These are phyloP conservation scores for Anthostomella pinea DNA, from an alignment of 2,329 filamentous ascomycete genomes.

Conservation along the genomic window DNA sequence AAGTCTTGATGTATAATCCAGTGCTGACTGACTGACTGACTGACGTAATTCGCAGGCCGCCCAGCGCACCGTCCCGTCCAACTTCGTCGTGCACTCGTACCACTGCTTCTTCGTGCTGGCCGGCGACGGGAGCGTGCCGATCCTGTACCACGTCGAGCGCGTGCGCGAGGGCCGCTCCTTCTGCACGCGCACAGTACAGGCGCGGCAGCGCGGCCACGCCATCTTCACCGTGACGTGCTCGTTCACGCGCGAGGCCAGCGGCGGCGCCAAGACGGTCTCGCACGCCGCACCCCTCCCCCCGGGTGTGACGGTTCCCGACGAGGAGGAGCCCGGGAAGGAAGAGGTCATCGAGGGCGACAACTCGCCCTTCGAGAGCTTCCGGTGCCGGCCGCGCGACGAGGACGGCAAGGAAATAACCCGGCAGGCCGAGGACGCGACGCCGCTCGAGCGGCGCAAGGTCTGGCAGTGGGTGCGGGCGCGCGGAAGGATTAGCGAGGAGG, in stretches of 20 bases:
- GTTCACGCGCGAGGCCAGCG: constrained; percentile 68
- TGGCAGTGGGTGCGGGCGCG: constrained; percentile 73
- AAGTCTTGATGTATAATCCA: no score
- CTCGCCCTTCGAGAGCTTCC: constrained; percentile 47
- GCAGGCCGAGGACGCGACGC: constrained; percentile 34
- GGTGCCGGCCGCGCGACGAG: constrained; percentile 15
- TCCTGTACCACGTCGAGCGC: constrained; percentile 92
- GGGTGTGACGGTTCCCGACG: constrained; percentile 38
- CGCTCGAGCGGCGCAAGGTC: constrained; percentile 62
- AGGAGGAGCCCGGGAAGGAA: constrained; percentile 39
- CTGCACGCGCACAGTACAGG: constrained; percentile 93
- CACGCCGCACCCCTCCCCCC: constrained; percentile 64
- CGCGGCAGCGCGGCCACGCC: constrained; percentile 78
- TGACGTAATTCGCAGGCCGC: constrained; percentile 56
- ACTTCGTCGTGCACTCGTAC: constrained; percentile 90
- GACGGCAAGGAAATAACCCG: no score
- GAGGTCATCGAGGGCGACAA: constrained; percentile 23
- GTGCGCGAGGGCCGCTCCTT: constrained; percentile 89
- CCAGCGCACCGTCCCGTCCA: constrained; percentile 76
- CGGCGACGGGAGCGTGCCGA: constrained; percentile 77
- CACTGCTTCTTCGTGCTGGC: constrained; percentile 99
- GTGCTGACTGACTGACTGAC: no score
- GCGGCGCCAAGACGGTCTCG: constrained; percentile 50
- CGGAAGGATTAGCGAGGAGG: constrained; percentile 68
- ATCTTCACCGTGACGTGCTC: constrained; percentile 97